Conservation (phyloP, 179 eudicot genomes). For the Patellifolia procumbens region DNA sequence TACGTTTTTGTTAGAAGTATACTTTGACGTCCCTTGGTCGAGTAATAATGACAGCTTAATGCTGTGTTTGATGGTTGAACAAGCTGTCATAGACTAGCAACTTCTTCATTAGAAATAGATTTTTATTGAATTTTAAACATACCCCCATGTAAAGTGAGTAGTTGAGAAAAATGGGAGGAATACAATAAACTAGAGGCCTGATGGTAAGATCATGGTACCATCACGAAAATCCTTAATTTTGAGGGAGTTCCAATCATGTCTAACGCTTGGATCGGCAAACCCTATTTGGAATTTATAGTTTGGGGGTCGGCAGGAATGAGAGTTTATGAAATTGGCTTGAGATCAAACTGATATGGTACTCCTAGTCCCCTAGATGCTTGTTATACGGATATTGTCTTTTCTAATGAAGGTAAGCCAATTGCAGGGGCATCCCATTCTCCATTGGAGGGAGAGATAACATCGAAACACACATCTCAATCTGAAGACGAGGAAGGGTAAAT, state of each 20-base stretch:
- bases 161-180: background rate
- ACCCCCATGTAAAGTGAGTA: background rate
- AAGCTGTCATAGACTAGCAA: too few species aligned
- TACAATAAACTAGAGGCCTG: background rate
- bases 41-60: too few species aligned
- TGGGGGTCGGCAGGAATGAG: background rate
- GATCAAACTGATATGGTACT: background rate
- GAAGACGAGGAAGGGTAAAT: slow-evolving; percentile 44
- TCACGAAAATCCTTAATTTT: background rate
- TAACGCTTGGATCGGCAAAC: background rate
- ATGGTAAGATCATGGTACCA: background rate
- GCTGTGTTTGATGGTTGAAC: too few species aligned
- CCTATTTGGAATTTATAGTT: background rate
- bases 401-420: background rate
- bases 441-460: slow-evolving; percentile 36
- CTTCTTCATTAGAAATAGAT: too few species aligned
- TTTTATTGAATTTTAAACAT: background rate
- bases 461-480: slow-evolving; percentile 23
- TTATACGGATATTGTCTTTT: background rate
- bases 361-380: background rate
- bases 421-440: slow-evolving; percentile 39
- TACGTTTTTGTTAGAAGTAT: too few species aligned
- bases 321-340: background rate
- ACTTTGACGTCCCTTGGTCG: too few species aligned
- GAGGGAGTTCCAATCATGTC: background rate